Percentiles rank a stretch among this genome's conserved stretches.
Conservation (phyloP, 106 monocot genomes). For the Acorus gramineus region DNA sequence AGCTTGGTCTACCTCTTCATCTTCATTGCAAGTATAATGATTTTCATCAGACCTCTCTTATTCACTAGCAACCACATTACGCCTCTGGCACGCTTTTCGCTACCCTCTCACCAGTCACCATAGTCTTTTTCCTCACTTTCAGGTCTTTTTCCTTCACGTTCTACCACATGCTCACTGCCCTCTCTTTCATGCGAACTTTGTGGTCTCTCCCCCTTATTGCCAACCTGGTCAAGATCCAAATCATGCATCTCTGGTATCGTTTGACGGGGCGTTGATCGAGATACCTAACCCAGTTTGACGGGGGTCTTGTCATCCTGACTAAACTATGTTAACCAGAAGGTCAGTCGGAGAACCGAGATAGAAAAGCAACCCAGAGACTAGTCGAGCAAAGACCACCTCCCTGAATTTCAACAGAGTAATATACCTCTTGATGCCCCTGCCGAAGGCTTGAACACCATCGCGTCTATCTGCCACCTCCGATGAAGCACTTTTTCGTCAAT, state of each 20-base stretch:
- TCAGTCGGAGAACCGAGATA: too few relatives aligned
- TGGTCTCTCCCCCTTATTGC: slow-evolving; percentile 72
- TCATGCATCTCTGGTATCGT: slow-evolving; percentile 27
- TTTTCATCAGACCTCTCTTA: slow-evolving; percentile 68
- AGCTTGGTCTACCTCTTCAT: slow-evolving; percentile 30
- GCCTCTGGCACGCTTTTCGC: slow-evolving; percentile 40
- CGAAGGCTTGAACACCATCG: too few relatives aligned
- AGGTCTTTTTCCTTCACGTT: slow-evolving; percentile 56
- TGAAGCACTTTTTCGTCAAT: too few relatives aligned
- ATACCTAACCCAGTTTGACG: too few relatives aligned
- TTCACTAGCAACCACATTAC: slow-evolving; percentile 68
- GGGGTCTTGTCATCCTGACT: too few relatives aligned
- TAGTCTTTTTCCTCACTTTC: slow-evolving; percentile 78
- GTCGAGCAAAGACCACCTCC: too few relatives aligned
- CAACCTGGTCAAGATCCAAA: slow-evolving; percentile 42
- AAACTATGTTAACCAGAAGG: too few relatives aligned
- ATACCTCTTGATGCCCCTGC: too few relatives aligned
- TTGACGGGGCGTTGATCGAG: too few relatives aligned
- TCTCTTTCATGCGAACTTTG: slow-evolving; percentile 72
- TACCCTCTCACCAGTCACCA: slow-evolving; percentile 44
- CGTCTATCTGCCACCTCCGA: too few relatives aligned
- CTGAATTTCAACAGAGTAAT: too few relatives aligned
- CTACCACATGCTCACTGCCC: slow-evolving; percentile 39
- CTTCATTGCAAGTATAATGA: slow-evolving; percentile 49
- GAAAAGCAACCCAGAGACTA: too few relatives aligned